Evolutionary conservation across 2,329 filamentous ascomycete species (phyloP).

Genomic region (Colletotrichum eremochloae): DNA sequence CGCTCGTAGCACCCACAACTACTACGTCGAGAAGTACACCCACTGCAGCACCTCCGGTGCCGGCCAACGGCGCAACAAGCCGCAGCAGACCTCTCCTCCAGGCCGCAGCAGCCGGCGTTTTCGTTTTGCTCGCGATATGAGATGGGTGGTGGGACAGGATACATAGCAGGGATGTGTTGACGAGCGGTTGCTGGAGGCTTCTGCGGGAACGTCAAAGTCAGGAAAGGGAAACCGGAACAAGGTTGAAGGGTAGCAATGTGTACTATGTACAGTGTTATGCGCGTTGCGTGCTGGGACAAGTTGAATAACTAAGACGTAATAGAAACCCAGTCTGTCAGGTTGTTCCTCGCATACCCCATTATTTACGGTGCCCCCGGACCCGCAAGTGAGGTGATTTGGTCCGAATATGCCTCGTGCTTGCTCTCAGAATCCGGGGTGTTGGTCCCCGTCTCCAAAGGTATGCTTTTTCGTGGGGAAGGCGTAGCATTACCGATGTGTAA

Average conservation of each 20-base stretch:
- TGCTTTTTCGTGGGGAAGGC: conserved; percentile 1
- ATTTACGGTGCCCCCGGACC: not conserved
- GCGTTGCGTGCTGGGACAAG: not conserved
- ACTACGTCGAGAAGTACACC: not conserved
- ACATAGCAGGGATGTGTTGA: not conserved
- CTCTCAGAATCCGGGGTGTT: not conserved
- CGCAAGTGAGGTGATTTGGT: not conserved
- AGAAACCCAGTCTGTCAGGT: not conserved
- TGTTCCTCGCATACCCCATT: conserved; percentile 1
- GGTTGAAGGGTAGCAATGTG: not conserved
- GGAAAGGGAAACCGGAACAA: not conserved
- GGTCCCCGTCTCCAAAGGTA: not conserved
- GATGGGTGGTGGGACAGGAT: not conserved
- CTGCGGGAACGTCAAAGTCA: not conserved
- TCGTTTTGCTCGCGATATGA: conserved; percentile 22
- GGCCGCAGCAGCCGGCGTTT: not conserved
- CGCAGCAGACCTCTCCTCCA: conserved; percentile 13
- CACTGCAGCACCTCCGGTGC: conserved; percentile 7
- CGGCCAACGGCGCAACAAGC: conserved; percentile 18
- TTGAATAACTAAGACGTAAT: conserved; percentile 8
- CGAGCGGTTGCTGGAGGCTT: not conserved
- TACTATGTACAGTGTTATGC: not conserved
- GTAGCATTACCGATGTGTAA: not conserved
- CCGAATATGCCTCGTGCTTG: conserved; percentile 1
- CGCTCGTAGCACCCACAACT: not conserved